Evolutionary conservation across 1,284 basidiomycete species (phyloP).

Genomic region (Pyrrhoderma lamaoense): DNA sequence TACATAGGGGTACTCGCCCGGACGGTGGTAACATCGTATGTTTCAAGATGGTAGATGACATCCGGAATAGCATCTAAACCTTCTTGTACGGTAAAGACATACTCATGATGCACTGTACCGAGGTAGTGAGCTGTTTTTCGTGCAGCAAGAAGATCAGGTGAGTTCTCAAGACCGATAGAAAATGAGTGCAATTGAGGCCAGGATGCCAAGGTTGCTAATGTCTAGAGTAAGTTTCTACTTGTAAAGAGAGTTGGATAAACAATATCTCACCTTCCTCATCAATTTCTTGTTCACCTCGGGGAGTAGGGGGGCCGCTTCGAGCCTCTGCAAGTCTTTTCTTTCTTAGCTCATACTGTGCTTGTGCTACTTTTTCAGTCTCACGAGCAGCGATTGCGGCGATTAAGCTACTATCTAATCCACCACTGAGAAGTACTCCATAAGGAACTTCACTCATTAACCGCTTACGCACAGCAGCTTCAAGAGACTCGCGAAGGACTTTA

Average conservation of each 20-base stretch:
- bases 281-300: conserved; percentile 30
- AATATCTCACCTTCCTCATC: conserved; percentile 44
- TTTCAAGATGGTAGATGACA: conserved; percentile 98
- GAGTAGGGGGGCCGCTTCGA: conserved; percentile 52
- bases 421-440: conserved; percentile 93
- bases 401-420: conserved; percentile 93
- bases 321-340: conserved; percentile 50
- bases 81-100: conserved; percentile 97
- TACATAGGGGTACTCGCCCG: conserved; percentile 98
- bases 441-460: conserved; percentile 98
- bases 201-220: conserved; percentile 63
- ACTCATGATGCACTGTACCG: conserved; percentile 96
- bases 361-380: conserved; percentile 90
- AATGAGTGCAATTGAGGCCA: conserved; percentile 99
- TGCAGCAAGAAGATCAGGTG: conserved; percentile 93
- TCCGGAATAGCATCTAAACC: conserved; percentile 97
- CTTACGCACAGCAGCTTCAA: conserved; percentile 93
- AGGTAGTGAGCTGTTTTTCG: conserved; percentile 91
- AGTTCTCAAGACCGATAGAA: conserved; percentile 92
- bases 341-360: conserved; percentile 67
- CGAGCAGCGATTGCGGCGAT: conserved; percentile 96
- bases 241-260: neutral
- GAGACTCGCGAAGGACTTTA: conserved; percentile 65
- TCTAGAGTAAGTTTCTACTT: conserved; percentile 6
- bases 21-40: conserved; percentile 98